These are phyloP conservation scores for Coffea canephora DNA, from an alignment of 257 asterid genomes.

Conservation along the genomic window DNA sequence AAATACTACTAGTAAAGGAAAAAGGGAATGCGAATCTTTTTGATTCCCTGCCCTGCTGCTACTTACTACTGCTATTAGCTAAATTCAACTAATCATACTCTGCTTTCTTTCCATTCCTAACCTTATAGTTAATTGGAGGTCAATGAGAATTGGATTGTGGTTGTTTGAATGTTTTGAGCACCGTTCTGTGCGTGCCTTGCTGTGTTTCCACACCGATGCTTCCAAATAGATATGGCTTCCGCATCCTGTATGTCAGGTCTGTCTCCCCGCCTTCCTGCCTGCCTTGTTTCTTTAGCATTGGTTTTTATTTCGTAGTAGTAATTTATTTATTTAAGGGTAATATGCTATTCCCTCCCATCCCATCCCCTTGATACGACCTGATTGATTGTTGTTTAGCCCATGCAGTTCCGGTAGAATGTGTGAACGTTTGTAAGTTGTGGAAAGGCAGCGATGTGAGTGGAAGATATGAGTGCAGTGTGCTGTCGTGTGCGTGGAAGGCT, in stretches of 20 bases:
- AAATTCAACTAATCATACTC: neutral
- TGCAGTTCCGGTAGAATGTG: constrained; percentile 80
- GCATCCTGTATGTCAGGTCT: constrained; percentile 77
- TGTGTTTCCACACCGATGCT: constrained; percentile 55
- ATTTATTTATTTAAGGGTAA: neutral
- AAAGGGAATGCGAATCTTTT: constrained; percentile 7
- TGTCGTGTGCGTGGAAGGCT: constrained; percentile 77
- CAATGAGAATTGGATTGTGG: constrained; percentile 13
- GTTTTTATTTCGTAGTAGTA: neutral
- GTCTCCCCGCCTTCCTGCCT: constrained; percentile 7
- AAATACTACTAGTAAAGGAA: neutral
- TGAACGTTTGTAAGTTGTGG: constrained; percentile 68
- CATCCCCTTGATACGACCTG: neutral
- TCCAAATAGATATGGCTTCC: constrained; percentile 60
- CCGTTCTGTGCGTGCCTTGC: constrained; percentile 24
- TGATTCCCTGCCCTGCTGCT: neutral
- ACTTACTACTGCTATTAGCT: neutral
- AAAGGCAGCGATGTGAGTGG: constrained; percentile 76
- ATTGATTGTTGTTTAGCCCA: constrained; percentile 2
- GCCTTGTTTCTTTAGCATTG: constrained; percentile 9
- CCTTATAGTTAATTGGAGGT: neutral
- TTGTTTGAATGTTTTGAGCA: constrained; percentile 23
- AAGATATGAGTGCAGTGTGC: constrained; percentile 60
- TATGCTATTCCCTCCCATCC: constrained; percentile 5
- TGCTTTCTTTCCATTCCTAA: neutral